Percentiles rank a stretch among this genome's conserved stretches.
These are phyloP conservation scores for Eucalyptus tenuipes DNA, from an alignment of 345 rosid species.

Conservation along the genomic window DNA sequence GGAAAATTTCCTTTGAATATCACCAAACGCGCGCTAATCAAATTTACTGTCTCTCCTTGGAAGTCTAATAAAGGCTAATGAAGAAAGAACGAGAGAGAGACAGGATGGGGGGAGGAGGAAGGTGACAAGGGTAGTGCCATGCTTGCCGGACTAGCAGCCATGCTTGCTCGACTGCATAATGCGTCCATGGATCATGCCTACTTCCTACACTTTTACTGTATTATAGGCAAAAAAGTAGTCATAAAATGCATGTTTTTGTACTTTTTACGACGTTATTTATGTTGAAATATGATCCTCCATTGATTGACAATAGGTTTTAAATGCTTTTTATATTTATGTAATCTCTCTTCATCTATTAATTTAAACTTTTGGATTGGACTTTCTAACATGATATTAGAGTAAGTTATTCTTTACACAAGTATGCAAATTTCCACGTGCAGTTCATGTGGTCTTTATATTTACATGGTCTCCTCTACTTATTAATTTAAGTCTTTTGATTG, in stretches of 20 bases:
- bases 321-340: too few species aligned
- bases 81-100: neutral
- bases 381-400: too few species aligned
- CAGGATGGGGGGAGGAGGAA: neutral
- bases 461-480: too few species aligned
- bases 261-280: neutral
- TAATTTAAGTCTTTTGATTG: too few species aligned
- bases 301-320: too few species aligned
- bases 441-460: too few species aligned
- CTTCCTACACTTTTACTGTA: too few species aligned
- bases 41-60: neutral
- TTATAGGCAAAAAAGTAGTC: neutral
- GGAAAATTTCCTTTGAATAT: neutral
- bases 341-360: rapidly evolving
- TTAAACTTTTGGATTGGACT: too few species aligned
- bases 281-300: too few species aligned
- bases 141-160: too few species aligned
- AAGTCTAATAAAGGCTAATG: neutral
- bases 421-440: too few species aligned
- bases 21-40: neutral
- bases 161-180: neutral
- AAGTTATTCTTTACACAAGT: rapidly evolving
- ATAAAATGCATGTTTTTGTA: neutral
- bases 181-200: neutral
- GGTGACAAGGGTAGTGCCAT: neutral